These are phyloP conservation scores for Solanum dulcamara DNA, from an alignment of 257 asterid species.

Conservation along the genomic window DNA sequence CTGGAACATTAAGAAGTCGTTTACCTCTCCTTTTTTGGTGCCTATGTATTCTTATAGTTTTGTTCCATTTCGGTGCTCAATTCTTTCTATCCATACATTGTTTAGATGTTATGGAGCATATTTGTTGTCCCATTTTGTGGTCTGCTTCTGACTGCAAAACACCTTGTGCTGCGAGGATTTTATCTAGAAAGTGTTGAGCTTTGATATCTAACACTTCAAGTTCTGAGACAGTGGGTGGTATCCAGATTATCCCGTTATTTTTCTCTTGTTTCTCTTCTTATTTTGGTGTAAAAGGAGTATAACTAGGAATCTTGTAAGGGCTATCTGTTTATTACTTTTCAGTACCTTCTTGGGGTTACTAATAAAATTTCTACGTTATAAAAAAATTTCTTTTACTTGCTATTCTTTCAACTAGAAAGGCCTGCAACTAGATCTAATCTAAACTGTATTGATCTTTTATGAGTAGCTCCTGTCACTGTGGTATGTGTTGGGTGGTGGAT, in stretches of 20 bases:
- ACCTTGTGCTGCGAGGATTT: background rate
- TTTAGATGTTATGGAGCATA: background rate
- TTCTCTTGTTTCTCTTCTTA: background rate
- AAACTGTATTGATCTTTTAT: background rate
- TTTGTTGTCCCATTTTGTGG: background rate
- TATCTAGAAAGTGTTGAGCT: background rate
- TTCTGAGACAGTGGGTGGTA: background rate
- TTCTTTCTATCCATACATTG: background rate
- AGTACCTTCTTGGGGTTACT: background rate
- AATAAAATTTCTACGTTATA: background rate
- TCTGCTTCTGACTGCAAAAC: background rate
- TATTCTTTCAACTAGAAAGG: background rate
- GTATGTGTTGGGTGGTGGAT: background rate
- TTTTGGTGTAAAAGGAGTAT: background rate
- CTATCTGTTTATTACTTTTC: background rate
- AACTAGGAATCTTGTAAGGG: background rate
- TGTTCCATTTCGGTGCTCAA: background rate
- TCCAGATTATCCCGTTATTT: background rate
- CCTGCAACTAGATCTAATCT: background rate
- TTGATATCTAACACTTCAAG: background rate
- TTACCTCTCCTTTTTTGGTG: background rate
- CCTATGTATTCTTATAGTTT: background rate
- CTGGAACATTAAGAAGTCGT: background rate
- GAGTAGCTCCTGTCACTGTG: background rate
- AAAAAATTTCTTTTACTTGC: background rate